Base-by-base conservation (phyloP, 2,329 filamentous ascomycete genomes). In the Cordyceps javanica region DNA sequence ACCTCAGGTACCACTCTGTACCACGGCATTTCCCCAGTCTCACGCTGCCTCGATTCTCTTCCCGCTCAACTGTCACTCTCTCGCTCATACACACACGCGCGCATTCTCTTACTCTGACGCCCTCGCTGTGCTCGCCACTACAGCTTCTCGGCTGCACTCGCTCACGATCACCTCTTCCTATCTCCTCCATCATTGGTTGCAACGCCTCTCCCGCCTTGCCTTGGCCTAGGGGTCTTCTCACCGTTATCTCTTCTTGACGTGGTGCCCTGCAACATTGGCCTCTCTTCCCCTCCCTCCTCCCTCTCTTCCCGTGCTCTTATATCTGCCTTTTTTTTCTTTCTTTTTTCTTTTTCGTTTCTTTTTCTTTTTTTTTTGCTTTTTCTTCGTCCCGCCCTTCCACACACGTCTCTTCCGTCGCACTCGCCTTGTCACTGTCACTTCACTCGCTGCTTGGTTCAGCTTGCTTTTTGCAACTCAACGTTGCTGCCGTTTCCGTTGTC, bases 281-380 rank as follows among this genome's bases (percentile, higher is more conserved):
- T 46, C 19, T 51, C 48, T 44, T 51, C 48, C 30, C 11, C 34
- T 42, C 16, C 2, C 36, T 42, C 42, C n/a, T 26, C 26, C 28
- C 38, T n/a, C n/a, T n/a, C 46, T 46, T 52, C 30, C 23, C 39
- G 38, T 45, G 6, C 21, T 38, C 19, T 10, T 10, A 55, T n/a
- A 34, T 45, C 30, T 55, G 5, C 19, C 44, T 26, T 41, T n/a
- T 50, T 44, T 57, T 30, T 39, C 38, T 52, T 57, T 28, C 46
- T 57, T 57, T 52, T 57, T 30, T 14, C 50, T 16, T 25, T 55
- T 32, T 5, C 50, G 16, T 19, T 50, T 32, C 21, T 16, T 45
- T 52, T 57, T 28, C 46, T 57, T 57, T 52, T 57, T 30, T 14
- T 56, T 16, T 25, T 55, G 23, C 9, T 56, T n/a, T 19, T 50